Conservation (phyloP, 352 stramenopile species). For the Pythium dissimile region DNA sequence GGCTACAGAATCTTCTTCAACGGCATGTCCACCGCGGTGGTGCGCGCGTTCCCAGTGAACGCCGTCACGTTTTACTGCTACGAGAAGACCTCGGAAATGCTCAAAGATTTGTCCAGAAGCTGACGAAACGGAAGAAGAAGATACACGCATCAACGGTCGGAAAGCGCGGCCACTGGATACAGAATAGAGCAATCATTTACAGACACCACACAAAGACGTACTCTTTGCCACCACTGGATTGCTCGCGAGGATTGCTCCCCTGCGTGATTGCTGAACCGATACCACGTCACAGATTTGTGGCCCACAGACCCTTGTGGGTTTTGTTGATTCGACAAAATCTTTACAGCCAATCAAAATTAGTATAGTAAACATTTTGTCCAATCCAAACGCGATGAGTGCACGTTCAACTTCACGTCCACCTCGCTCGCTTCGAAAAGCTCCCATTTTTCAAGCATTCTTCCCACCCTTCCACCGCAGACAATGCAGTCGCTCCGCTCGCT, state of each 20-base stretch:
- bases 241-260: too few species aligned
- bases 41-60: constrained; percentile 82
- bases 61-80: constrained; percentile 87
- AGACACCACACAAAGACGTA: too few species aligned
- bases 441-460: not conserved
- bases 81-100: constrained; percentile 65
- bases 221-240: too few species aligned
- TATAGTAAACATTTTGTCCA: not conserved
- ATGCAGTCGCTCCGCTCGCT: constrained; percentile 12
- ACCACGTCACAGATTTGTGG: constrained; percentile 22
- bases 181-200: not conserved
- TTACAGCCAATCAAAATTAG: too few species aligned
- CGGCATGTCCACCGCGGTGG: constrained; percentile 67
- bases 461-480: not conserved
- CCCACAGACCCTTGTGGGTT: too few species aligned
- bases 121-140: too few species aligned
- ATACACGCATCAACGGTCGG: too few species aligned
- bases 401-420: constrained; percentile 21
- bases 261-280: too few species aligned
- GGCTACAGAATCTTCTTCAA: constrained; percentile 75
- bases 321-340: too few species aligned
- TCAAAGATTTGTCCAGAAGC: constrained; percentile 48
- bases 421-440: constrained; percentile 16
- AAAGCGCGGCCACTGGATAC: too few species aligned
- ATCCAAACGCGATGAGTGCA: not conserved